Evolutionary conservation across 306 rosid species (phyloP).

Genomic region (Corylus americana): DNA sequence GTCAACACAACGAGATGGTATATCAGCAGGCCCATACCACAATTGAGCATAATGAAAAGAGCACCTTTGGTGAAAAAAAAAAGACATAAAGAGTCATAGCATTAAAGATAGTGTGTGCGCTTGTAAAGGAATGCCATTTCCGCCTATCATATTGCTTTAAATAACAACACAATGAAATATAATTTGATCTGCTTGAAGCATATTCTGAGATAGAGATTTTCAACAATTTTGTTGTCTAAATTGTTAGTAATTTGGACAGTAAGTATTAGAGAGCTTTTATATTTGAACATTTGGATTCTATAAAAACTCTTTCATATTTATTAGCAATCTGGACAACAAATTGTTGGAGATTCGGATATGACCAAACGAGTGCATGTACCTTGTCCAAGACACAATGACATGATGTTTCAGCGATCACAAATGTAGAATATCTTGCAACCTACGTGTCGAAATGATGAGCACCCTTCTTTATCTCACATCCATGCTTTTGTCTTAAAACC

Average conservation of each 20-base stretch:
- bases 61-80: slow-evolving; percentile 3
- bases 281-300: too few relatives aligned
- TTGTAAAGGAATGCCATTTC: slow-evolving; percentile 19
- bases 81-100: neutral
- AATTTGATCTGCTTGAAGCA: neutral
- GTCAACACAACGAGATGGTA: slow-evolving; percentile 15
- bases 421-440: neutral
- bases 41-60: slow-evolving; percentile 22
- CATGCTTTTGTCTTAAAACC: slow-evolving; percentile 33
- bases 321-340: too few relatives aligned
- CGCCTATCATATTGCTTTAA: slow-evolving; percentile 17
- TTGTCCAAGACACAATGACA: neutral
- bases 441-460: neutral
- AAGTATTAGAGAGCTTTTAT: too few relatives aligned
- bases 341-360: too few relatives aligned
- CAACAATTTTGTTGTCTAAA: too few relatives aligned
- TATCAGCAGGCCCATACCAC: neutral
- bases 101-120: slow-evolving; percentile 4
- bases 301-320: too few relatives aligned
- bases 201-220: neutral
- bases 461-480: slow-evolving; percentile 21
- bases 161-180: neutral
- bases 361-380: too few relatives aligned
- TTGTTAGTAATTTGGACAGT: too few relatives aligned
- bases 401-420: neutral